phyloP scores from a whole-genome alignment of 208 protist species.

The Acanthamoeba lenticulata region DNA sequence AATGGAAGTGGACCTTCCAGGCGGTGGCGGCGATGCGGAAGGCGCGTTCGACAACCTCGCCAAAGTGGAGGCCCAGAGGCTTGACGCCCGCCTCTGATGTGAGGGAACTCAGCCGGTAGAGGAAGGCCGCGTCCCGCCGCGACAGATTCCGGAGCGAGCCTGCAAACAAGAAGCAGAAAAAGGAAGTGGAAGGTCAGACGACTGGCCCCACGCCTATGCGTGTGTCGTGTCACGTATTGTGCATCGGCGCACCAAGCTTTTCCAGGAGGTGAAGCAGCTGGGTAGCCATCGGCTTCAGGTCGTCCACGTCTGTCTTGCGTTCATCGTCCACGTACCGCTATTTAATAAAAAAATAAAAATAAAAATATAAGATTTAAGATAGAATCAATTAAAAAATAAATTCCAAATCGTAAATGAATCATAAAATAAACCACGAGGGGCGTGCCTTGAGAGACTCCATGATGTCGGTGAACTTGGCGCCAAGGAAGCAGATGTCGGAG shows the following conservation, averaged over 20 bases:
- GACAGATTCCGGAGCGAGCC: background rate
- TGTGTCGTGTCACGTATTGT: no score
- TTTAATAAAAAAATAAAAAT: no score
- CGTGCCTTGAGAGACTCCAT: background rate
- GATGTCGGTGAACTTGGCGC: background rate
- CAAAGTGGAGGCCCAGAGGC: background rate
- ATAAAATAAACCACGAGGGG: background rate
- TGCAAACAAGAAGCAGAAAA: background rate
- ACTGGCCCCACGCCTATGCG: no score
- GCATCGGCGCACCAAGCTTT: background rate
- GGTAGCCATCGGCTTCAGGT: background rate
- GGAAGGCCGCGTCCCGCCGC: background rate
- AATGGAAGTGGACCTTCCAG: constrained; percentile 14
- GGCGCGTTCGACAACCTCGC: constrained; percentile 3
- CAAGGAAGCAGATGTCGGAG: background rate
- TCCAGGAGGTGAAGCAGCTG: background rate
- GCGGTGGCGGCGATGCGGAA: background rate
- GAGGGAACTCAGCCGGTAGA: background rate
- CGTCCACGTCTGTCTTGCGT: background rate
- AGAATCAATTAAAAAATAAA: no score
- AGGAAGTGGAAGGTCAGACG: no score
- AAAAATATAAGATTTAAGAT: no score
- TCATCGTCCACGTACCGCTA: constrained; percentile 1
- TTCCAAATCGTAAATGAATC: no score
- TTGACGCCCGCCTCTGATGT: background rate